Percentiles rank a stretch among this genome's conserved stretches.
Evolutionary conservation across 2,329 filamentous ascomycete genomes (phyloP).

Genomic region (Dactylellina cionopaga): DNA sequence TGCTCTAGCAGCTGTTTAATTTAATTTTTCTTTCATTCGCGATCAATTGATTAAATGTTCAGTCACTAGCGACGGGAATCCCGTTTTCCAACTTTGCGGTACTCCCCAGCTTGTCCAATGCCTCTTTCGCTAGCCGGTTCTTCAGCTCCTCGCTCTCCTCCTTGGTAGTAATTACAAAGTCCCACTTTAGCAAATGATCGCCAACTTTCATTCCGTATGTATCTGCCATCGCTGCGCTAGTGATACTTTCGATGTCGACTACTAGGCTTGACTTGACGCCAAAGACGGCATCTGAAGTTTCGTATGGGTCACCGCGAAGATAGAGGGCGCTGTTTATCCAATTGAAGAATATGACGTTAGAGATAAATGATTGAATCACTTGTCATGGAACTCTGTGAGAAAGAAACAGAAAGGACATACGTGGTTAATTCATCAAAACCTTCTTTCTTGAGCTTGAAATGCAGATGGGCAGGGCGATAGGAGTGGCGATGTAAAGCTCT

Average conservation of each 20-base stretch:
- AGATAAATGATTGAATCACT: too few relatives aligned
- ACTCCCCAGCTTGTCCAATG: slow-evolving; percentile 73
- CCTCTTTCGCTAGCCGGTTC: slow-evolving; percentile 73
- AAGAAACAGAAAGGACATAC: slow-evolving; percentile 65
- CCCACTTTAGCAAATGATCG: slow-evolving; percentile 72
- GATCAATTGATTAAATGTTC: too few relatives aligned
- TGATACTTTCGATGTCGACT: slow-evolving; percentile 70
- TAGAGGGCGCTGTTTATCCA: slow-evolving; percentile 69
- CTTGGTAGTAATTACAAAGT: slow-evolving; percentile 80
- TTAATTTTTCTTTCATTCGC: too few relatives aligned
- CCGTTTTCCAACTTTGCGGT: slow-evolving; percentile 79
- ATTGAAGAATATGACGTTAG: too few relatives aligned
- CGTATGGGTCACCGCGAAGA: slow-evolving; percentile 79
- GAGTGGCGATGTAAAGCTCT: slow-evolving; percentile 75
- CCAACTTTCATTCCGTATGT: slow-evolving; percentile 73
- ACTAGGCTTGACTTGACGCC: slow-evolving; percentile 83
- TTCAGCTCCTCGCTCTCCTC: slow-evolving; percentile 74
- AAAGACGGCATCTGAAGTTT: slow-evolving; percentile 85
- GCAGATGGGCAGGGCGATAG: slow-evolving; percentile 80
- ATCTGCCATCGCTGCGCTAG: slow-evolving; percentile 66
- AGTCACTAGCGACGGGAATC: slow-evolving; percentile 75
- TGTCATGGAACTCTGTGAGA: too few relatives aligned
- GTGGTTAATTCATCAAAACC: slow-evolving; percentile 84
- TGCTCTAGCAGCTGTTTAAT: too few relatives aligned
- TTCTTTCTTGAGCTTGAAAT: slow-evolving; percentile 86